Percentiles rank a stretch among this genome's conserved stretches.
These are phyloP conservation scores for Lipomyces sp. DNA, from an alignment of 805 yeast genomes.

Conservation along the genomic window DNA sequence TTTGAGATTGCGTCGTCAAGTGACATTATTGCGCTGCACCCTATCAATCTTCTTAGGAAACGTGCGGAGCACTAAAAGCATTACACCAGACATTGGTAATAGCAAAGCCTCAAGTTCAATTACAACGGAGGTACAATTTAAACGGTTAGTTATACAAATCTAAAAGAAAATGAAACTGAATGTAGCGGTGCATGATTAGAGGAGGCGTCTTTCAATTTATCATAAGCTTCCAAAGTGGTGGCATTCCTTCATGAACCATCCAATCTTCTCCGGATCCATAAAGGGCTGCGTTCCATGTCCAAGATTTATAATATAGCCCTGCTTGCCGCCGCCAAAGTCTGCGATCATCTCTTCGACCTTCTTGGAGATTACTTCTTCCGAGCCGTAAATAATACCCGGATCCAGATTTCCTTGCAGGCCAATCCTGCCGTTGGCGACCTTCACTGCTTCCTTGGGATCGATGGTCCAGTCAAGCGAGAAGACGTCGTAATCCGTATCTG, in stretches of 20 bases:
- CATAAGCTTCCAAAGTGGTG: conserved; percentile 20
- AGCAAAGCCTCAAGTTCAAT: too few relatives aligned
- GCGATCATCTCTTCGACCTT: conserved; percentile 85
- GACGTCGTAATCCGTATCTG: conserved; percentile 74
- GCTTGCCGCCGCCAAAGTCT: conserved; percentile 93
- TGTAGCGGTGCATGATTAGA: too few relatives aligned
- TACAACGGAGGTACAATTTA: too few relatives aligned
- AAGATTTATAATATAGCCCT: conserved; percentile 86
- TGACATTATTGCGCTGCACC: conserved; percentile 50
- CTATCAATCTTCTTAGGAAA: conserved; percentile 51
- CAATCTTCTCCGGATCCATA: conserved; percentile 89
- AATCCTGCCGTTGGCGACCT: conserved; percentile 68
- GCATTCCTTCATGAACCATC: conserved; percentile 61
- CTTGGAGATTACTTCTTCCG: conserved; percentile 70
- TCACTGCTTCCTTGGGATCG: conserved; percentile 80
- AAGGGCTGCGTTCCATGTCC: conserved; percentile 99
- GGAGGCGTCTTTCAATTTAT: too few relatives aligned
- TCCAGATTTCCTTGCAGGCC: conserved; percentile 92
- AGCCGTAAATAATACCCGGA: conserved; percentile 92
- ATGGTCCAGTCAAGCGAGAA: conserved; percentile 94
- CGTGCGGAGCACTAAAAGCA: conserved; percentile 51
- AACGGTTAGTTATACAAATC: not conserved
- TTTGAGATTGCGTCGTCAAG: conserved; percentile 38
- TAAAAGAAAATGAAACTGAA: not conserved
- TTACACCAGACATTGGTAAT: too few relatives aligned